Percentiles rank a stretch among this genome's conserved stretches.
Evolutionary conservation across 768 basidiomycete genomes (phyloP).

Genomic region (Pleurotus sapidus): DNA sequence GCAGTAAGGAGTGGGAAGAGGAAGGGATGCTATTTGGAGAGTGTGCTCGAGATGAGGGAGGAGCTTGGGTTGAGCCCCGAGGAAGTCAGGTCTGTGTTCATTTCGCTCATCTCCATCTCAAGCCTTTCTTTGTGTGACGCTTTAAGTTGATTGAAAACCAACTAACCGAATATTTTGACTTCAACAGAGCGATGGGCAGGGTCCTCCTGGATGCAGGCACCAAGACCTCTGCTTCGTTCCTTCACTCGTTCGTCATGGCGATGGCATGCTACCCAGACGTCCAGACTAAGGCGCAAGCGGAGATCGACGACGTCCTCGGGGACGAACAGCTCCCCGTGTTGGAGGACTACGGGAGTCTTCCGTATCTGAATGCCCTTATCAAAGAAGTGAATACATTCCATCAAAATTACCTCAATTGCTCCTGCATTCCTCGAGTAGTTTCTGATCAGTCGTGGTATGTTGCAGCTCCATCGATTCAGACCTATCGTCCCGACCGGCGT

Average conservation of each 20-base stretch:
- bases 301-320: constrained; percentile 1
- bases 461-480: constrained; percentile 16
- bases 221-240: background rate
- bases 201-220: background rate
- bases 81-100: background rate
- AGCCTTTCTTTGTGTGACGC: background rate
- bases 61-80: background rate
- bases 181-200: constrained; percentile 7
- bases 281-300: background rate
- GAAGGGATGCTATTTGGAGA: background rate
- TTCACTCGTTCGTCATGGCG: background rate
- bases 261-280: background rate
- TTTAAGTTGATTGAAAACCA: background rate
- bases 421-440: no score
- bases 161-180: background rate
- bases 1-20: background rate
- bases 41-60: background rate
- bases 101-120: no score
- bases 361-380: background rate
- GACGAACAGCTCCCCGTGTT: background rate
- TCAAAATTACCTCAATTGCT: constrained; percentile 13
- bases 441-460: constrained; percentile 11
- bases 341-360: background rate
- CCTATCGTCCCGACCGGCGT: constrained; percentile 16
- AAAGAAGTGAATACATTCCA: background rate